A percentile compares a stretch with the other conserved stretches of the same genome.
Conservation (phyloP, 208 protist species). For the Porcisia deanei region DNA sequence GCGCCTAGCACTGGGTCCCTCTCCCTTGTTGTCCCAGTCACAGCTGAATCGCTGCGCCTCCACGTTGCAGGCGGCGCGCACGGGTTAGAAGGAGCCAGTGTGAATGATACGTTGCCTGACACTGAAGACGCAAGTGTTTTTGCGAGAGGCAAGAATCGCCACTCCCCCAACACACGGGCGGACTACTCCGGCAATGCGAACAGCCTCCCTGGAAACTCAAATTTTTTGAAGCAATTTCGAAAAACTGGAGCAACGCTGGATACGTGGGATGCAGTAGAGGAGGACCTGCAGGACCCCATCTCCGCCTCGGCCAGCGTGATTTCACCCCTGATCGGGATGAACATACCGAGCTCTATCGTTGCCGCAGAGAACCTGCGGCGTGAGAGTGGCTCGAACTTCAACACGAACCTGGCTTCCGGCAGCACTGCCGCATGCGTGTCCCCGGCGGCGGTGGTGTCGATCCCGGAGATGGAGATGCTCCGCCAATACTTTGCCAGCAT, state of each 20-base stretch:
- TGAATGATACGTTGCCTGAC: not conserved
- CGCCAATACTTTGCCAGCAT: conserved; percentile 65
- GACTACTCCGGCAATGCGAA: not conserved
- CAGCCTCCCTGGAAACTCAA: not conserved
- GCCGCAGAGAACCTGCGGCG: not conserved
- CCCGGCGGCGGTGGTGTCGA: conserved; percentile 27
- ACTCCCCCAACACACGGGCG: not conserved
- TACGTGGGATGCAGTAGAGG: conserved; percentile 25
- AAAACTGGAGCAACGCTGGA: conserved; percentile 15
- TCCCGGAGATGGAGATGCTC: conserved; percentile 68
- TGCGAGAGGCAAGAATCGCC: not conserved
- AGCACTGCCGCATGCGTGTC: conserved; percentile 12
- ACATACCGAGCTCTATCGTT: not conserved
- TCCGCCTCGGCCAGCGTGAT: not conserved
- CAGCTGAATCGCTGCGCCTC: conserved; percentile 26
- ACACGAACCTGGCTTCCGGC: not conserved
- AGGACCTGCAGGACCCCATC: conserved; percentile 3
- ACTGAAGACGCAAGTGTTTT: not conserved
- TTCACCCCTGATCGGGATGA: conserved; percentile 1
- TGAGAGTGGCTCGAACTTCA: not conserved
- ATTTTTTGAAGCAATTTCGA: conserved; percentile 3
- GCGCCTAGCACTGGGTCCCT: conserved; percentile 5
- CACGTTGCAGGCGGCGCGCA: conserved; percentile 11
- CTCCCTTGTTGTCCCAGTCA: conserved; percentile 25
- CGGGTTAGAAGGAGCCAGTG: not conserved